Percentiles rank a stretch among this genome's conserved stretches.
Conservation (phyloP, 2,329 filamentous ascomycete genomes). For the Aspergillus bombycis region DNA sequence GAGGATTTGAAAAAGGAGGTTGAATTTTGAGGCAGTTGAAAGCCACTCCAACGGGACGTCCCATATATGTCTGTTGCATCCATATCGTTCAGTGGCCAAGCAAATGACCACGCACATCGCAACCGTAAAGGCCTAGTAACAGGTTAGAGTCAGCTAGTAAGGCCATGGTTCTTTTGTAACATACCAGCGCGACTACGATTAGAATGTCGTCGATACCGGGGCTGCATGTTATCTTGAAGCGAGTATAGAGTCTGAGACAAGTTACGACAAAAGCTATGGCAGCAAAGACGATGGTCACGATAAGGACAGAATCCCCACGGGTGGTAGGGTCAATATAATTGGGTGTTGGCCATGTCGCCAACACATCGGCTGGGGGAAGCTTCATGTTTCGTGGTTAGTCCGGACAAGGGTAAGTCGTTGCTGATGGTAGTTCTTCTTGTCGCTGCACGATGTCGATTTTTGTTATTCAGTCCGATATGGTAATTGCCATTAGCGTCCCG, state of each 20-base stretch:
- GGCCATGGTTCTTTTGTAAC: conserved; percentile 1
- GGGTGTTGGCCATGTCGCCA: conserved; percentile 50
- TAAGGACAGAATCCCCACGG: conserved; percentile 47
- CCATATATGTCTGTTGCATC: conserved; percentile 47
- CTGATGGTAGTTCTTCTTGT: not conserved
- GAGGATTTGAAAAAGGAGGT: conserved; percentile 41
- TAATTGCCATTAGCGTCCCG: conserved; percentile 14
- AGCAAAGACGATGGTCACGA: conserved; percentile 47
- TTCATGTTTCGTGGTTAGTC: conserved; percentile 32
- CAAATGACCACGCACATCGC: conserved; percentile 39
- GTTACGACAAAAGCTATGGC: conserved; percentile 46
- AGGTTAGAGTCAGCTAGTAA: conserved; percentile 9
- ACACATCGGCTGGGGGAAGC: conserved; percentile 46
- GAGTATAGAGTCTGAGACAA: conserved; percentile 50
- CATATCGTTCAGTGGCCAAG: conserved; percentile 36
- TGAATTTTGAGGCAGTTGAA: conserved; percentile 37
- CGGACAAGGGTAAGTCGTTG: not conserved
- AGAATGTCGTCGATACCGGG: conserved; percentile 53
- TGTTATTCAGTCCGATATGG: conserved; percentile 8
- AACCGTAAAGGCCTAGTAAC: conserved; percentile 34
- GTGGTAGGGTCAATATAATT: conserved; percentile 52
- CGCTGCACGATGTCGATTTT: not conserved
- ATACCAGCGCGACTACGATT: conserved; percentile 48
- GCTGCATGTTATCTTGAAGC: conserved; percentile 49
- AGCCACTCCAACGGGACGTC: conserved; percentile 39